Percentiles rank a stretch among this genome's conserved stretches.
These are phyloP conservation scores for Nidularia pulvinata DNA, from an alignment of 768 basidiomycete genomes.

Conservation along the genomic window DNA sequence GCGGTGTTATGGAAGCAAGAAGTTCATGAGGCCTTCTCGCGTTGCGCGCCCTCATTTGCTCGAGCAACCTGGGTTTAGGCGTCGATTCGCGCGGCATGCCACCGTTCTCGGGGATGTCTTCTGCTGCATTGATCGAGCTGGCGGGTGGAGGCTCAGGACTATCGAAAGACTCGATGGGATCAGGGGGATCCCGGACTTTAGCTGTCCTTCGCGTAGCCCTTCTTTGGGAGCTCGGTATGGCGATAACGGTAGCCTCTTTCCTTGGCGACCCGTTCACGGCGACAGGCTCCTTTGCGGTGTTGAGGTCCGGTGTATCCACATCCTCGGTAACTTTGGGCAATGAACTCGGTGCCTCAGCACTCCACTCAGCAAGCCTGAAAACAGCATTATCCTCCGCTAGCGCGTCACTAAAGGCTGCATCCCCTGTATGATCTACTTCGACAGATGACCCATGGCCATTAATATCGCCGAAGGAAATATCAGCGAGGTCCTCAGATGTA, in stretches of 20 bases:
- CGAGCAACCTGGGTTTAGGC: slow-evolving; percentile 21
- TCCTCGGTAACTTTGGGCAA: too few species aligned
- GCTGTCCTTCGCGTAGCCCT: too few species aligned
- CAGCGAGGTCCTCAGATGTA: too few species aligned
- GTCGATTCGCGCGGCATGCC: slow-evolving; percentile 2
- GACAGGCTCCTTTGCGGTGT: too few species aligned
- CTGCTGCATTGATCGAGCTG: slow-evolving; percentile 9
- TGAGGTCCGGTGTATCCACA: too few species aligned
- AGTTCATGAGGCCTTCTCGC: too few species aligned
- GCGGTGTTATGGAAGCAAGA: too few species aligned
- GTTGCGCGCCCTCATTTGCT: too few species aligned
- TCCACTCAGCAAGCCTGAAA: slow-evolving; percentile 7
- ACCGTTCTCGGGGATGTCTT: not conserved
- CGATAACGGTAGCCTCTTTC: too few species aligned
- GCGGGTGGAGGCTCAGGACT: slow-evolving; percentile 18
- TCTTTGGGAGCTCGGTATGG: too few species aligned
- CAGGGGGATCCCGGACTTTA: slow-evolving; percentile 7
- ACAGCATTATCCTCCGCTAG: slow-evolving; percentile 26
- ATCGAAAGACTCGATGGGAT: slow-evolving; percentile 46
- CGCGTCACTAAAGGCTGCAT: slow-evolving; percentile 29
- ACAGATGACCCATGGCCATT: slow-evolving; percentile 24
- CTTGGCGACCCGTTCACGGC: too few species aligned
- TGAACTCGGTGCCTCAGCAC: too few species aligned
- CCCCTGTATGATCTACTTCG: slow-evolving; percentile 26
- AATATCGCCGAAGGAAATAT: slow-evolving; percentile 25